Conservation (phyloP, 2,329 filamentous ascomycete species). For the Nigrospora oryzae region DNA sequence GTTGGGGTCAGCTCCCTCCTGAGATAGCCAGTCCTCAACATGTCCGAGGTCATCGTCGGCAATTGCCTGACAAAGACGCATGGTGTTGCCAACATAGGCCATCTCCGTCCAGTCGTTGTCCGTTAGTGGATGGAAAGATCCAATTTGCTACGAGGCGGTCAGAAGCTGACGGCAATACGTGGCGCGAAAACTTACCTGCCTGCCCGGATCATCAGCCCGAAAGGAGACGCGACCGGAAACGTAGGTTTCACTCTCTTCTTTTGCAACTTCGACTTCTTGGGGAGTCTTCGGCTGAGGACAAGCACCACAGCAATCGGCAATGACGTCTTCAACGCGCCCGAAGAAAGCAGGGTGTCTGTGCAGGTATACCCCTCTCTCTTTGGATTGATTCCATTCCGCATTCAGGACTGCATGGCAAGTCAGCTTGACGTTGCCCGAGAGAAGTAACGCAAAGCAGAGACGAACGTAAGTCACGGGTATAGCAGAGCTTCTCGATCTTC, state of each 20-base stretch:
- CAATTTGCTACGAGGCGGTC: slow-evolving; percentile 31
- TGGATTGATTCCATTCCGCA: slow-evolving; percentile 75
- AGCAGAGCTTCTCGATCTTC: slow-evolving; percentile 74
- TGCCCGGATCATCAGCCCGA: slow-evolving; percentile 71
- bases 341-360: slow-evolving; percentile 85
- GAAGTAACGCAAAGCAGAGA: not conserved
- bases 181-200: slow-evolving; percentile 38
- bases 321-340: slow-evolving; percentile 63
- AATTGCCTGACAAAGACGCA: slow-evolving; percentile 71
- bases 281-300: slow-evolving; percentile 63
- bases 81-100: slow-evolving; percentile 79
- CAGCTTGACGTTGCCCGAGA: not conserved
- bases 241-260: slow-evolving; percentile 67
- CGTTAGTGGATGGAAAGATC: slow-evolving; percentile 71
- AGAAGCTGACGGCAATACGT: not conserved
- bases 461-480: slow-evolving; percentile 62
- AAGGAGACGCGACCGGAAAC: slow-evolving; percentile 68
- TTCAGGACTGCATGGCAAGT: slow-evolving; percentile 49
- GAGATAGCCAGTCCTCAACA: slow-evolving; percentile 60
- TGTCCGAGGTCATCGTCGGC: slow-evolving; percentile 63
- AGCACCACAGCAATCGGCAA: slow-evolving; percentile 73
- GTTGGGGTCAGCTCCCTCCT: slow-evolving; percentile 64
- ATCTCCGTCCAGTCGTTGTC: slow-evolving; percentile 85
- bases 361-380: slow-evolving; percentile 67
- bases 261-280: slow-evolving; percentile 62